These are phyloP conservation scores for Casaregolazyma lundiana DNA, from an alignment of 1,139 yeast genomes.

Conservation along the genomic window DNA sequence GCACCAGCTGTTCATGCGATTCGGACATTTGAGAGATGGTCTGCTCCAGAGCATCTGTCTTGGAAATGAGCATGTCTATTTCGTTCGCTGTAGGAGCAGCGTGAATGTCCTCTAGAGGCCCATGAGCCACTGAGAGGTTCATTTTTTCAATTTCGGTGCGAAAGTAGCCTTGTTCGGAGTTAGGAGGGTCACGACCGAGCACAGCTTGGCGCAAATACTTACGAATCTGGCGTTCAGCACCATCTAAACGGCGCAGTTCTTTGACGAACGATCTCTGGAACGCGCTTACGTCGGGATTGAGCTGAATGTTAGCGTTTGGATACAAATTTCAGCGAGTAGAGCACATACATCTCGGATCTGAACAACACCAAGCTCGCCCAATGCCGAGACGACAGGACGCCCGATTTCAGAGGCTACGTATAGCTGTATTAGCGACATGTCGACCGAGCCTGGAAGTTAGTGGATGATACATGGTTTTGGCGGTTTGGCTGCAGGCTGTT, in stretches of 20 bases:
- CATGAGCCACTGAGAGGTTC: slow-evolving; percentile 22
- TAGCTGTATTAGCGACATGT: slow-evolving; percentile 88
- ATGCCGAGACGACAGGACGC: slow-evolving; percentile 76
- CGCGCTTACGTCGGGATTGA: slow-evolving; percentile 66
- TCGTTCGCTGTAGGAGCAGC: slow-evolving; percentile 54
- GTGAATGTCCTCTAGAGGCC: slow-evolving; percentile 28
- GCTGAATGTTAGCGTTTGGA: slow-evolving; percentile 14
- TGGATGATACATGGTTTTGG: no score
- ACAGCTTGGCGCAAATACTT: slow-evolving; percentile 1
- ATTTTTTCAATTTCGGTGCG: slow-evolving; percentile 28
- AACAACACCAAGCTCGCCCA: slow-evolving; percentile 80
- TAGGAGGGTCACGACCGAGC: not conserved
- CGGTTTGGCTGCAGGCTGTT: no score
- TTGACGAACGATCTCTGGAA: slow-evolving; percentile 86
- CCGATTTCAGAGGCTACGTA: slow-evolving; percentile 89
- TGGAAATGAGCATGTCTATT: slow-evolving; percentile 70
- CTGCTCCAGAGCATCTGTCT: slow-evolving; percentile 59
- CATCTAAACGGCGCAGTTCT: slow-evolving; percentile 67
- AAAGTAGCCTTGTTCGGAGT: slow-evolving; percentile 23
- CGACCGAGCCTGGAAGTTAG: slow-evolving; percentile 63
- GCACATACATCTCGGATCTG: slow-evolving; percentile 69
- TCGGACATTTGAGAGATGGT: slow-evolving; percentile 54
- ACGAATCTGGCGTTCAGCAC: slow-evolving; percentile 57
- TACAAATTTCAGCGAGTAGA: not conserved
- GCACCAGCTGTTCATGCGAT: slow-evolving; percentile 50